These are phyloP conservation scores for Arxiozyma slooffiae DNA, from an alignment of 1,139 yeast genomes.

Conservation along the genomic window DNA sequence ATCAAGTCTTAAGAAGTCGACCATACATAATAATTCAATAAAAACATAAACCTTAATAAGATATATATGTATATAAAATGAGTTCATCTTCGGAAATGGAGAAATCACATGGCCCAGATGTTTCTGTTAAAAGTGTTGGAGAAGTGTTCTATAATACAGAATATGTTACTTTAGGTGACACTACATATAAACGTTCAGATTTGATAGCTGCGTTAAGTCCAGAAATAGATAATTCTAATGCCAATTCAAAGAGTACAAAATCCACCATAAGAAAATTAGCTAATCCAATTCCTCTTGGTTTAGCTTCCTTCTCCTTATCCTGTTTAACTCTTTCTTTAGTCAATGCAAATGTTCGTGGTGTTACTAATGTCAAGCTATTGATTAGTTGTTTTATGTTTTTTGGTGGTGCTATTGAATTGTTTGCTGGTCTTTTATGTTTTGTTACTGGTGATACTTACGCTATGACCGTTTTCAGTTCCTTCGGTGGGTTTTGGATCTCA, in stretches of 20 bases:
- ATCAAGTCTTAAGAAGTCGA: background rate
- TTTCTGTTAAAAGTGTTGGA: background rate
- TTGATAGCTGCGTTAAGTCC: constrained; percentile 46
- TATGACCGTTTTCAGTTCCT: constrained; percentile 54
- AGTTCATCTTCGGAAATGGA: constrained; percentile 6
- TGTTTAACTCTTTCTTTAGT: constrained; percentile 37
- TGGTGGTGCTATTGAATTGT: constrained; percentile 56
- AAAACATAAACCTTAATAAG: background rate
- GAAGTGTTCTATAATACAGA: constrained; percentile 30
- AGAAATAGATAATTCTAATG: constrained; percentile 7
- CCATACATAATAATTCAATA: too few relatives aligned
- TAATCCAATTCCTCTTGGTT: constrained; percentile 56
- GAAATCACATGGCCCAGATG: constrained; percentile 4
- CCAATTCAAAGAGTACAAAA: constrained; percentile 2
- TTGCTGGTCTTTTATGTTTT: constrained; percentile 60
- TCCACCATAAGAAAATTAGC: constrained; percentile 28
- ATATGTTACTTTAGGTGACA: constrained; percentile 44
- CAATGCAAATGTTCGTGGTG: constrained; percentile 46
- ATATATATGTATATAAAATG: too few relatives aligned
- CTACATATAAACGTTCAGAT: constrained; percentile 47
- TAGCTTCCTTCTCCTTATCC: constrained; percentile 47
- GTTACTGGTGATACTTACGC: constrained; percentile 58
- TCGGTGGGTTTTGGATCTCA: constrained; percentile 69
- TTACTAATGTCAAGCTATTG: constrained; percentile 39
- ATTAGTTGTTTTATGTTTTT: constrained; percentile 45